Base-by-base conservation (phyloP, 2,329 filamentous ascomycete species). In the Diaporthe citriasiana region DNA sequence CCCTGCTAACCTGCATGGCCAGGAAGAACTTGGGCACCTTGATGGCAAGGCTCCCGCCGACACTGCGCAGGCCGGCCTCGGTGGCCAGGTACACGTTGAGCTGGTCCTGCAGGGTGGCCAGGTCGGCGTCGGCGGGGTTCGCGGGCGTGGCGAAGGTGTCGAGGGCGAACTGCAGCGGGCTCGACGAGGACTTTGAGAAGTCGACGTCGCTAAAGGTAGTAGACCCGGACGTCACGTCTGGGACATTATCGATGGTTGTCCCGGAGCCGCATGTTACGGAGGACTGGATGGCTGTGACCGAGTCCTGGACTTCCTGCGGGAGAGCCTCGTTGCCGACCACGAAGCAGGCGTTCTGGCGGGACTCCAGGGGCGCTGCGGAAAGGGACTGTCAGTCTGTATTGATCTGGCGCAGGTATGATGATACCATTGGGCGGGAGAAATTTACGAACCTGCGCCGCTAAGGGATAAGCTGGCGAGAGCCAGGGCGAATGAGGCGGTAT, bases 1-100 rank as follows among this genome's bases (percentile, higher is more conserved):
- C 91, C 30, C 89, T 83, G 53, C 87, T 86, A 45, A 91, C 85
- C 81, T 92, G 90, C 80, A 90, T 88, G 74, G 86, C 82, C 55
- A 91, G 79, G 80, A 91, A 91, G 86, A 92, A 92, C 81, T 91
- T 91, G 75, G 90, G 90, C 7, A 89, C 87, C 81, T 91, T 91
- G 81, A 91, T 88, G 2, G 84, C 87, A 25, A 91, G 82, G 72
- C 78, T 84, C 2, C 89, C 89, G 13, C 85, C 87, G 9, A 86
- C 85, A 30, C 86, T 88, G 27, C 89, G 84, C 65, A 92, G 83
- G 1, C 88, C 90, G 1, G 88, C 89, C 80, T 91, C 90, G 6
- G 90, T 91, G 0, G 90, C 89, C 4, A 88, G 81, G 78, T 92
- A 91, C 13, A 87, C 86, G 78, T 90, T 86, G 56, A 91, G 84